Evolutionary conservation across 2,329 filamentous ascomycete species (phyloP).

Genomic region (Ophiostoma piceae): DNA sequence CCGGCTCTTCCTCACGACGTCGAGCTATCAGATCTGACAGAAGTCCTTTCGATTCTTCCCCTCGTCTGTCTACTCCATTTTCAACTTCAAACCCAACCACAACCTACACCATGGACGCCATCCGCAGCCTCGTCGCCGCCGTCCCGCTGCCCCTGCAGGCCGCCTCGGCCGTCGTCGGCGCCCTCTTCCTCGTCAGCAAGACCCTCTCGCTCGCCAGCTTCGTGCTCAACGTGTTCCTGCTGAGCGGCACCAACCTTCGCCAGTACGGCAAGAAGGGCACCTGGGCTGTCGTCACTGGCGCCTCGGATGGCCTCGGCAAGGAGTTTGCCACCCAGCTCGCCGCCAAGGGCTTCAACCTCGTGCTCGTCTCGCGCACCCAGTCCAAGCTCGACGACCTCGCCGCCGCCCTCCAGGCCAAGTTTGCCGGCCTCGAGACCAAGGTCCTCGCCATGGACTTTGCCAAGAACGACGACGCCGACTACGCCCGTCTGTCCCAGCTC

Average conservation of each 20-base stretch:
- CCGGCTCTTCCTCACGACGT: not conserved
- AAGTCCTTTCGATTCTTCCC: not conserved
- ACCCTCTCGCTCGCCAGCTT: constrained; percentile 56
- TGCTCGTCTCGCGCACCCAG: constrained; percentile 92
- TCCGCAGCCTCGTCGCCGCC: constrained; percentile 35
- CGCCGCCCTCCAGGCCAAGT: constrained; percentile 66
- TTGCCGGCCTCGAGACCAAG: constrained; percentile 65
- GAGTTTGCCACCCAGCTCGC: constrained; percentile 91
- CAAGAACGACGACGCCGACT: constrained; percentile 72
- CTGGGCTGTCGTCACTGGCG: constrained; percentile 92
- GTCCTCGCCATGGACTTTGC: constrained; percentile 88
- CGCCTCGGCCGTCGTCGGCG: constrained; percentile 50
- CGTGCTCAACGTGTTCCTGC: constrained; percentile 62
- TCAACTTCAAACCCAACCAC: not conserved
- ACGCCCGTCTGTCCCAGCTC: constrained; percentile 63
- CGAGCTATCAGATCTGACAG: not conserved
- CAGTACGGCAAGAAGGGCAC: constrained; percentile 87
- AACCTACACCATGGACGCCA: constrained; percentile 31
- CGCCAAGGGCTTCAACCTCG: constrained; percentile 84
- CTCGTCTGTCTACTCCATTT: not conserved
- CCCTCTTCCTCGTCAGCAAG: constrained; percentile 53
- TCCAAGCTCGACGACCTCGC: constrained; percentile 80
- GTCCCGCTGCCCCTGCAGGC: constrained; percentile 45
- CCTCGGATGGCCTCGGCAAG: constrained; percentile 93
- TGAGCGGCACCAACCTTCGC: constrained; percentile 63